Conservation (phyloP, 768 basidiomycete species). For the Russula foetens region DNA sequence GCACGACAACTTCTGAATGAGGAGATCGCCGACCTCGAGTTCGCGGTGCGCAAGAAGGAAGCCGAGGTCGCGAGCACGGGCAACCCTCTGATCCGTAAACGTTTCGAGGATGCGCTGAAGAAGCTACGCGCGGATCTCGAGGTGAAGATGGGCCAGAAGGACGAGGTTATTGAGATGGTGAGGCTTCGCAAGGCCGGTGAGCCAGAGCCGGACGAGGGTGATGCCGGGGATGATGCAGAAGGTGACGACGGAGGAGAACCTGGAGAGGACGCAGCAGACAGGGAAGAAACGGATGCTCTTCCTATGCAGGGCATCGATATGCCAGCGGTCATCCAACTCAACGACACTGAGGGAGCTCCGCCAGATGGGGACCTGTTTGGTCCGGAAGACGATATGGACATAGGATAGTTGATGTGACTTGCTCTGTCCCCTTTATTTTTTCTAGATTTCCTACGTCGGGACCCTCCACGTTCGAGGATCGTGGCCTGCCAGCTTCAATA, state of each 20-base stretch:
- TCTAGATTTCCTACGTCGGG: too few species aligned
- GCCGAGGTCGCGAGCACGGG: slow-evolving; percentile 74
- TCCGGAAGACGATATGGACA: slow-evolving; percentile 25
- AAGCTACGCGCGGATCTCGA: slow-evolving; percentile 84
- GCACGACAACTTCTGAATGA: slow-evolving; percentile 76
- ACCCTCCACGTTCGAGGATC: too few species aligned
- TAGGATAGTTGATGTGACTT: slow-evolving; percentile 18
- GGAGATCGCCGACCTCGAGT: slow-evolving; percentile 83
- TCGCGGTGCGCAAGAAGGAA: slow-evolving; percentile 79
- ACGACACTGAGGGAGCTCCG: slow-evolving; percentile 8
- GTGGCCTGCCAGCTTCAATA: too few species aligned
- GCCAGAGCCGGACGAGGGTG: slow-evolving; percentile 34
- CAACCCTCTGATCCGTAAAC: slow-evolving; percentile 88
- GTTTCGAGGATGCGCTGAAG: slow-evolving; percentile 87
- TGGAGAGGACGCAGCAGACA: slow-evolving; percentile 28
- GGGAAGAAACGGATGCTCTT: slow-evolving; percentile 17
- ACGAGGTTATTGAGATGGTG: slow-evolving; percentile 71
- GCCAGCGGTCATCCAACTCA: slow-evolving; percentile 9
- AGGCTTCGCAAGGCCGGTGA: slow-evolving; percentile 65
- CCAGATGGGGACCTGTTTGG: slow-evolving; percentile 17
- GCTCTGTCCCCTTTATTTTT: too few species aligned
- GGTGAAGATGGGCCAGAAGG: slow-evolving; percentile 71
- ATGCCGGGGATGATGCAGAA: slow-evolving; percentile 26
- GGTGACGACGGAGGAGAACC: slow-evolving; percentile 30
- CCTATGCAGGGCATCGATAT: slow-evolving; percentile 12